Percentiles rank a stretch among this genome's conserved stretches.
Evolutionary conservation across 2,329 filamentous ascomycete genomes (phyloP).

Genomic region (Monilinia polystroma): DNA sequence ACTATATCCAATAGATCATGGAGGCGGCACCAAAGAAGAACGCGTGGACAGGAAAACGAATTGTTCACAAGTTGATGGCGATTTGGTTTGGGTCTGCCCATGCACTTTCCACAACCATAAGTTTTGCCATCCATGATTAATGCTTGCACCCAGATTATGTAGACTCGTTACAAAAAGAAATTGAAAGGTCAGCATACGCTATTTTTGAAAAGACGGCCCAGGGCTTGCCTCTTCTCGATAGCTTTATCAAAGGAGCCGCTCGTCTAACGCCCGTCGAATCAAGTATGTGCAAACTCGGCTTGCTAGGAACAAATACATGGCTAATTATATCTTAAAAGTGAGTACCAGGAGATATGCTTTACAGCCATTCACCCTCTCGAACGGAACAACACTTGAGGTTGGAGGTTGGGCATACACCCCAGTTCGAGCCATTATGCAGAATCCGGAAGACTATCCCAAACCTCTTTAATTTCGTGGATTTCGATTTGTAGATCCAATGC

Average conservation of each 20-base stretch:
- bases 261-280: slow-evolving; percentile 29
- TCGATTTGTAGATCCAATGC: neutral
- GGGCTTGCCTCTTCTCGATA: slow-evolving; percentile 35
- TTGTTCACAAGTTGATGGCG: slow-evolving; percentile 26
- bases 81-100: slow-evolving; percentile 26
- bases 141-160: slow-evolving; percentile 27
- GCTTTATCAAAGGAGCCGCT: slow-evolving; percentile 40
- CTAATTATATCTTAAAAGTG: slow-evolving; percentile 5
- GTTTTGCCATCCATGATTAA: slow-evolving; percentile 36
- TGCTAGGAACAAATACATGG: neutral
- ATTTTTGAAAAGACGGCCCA: slow-evolving; percentile 30
- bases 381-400: slow-evolving; percentile 8
- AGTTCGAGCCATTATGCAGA: slow-evolving; percentile 5
- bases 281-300: slow-evolving; percentile 12
- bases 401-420: slow-evolving; percentile 22
- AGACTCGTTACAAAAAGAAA: slow-evolving; percentile 37
- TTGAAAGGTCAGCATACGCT: neutral
- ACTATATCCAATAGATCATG: slow-evolving; percentile 28
- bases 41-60: slow-evolving; percentile 20
- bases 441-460: slow-evolving; percentile 4
- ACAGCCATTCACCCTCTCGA: slow-evolving; percentile 19
- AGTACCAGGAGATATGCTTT: slow-evolving; percentile 16
- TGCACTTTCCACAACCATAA: slow-evolving; percentile 28
- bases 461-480: slow-evolving; percentile 18
- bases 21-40: slow-evolving; percentile 18